Percentiles rank a stretch among this genome's conserved stretches.
These are phyloP conservation scores for Medicago ruthenica DNA, from an alignment of 306 rosid species.

Conservation along the genomic window DNA sequence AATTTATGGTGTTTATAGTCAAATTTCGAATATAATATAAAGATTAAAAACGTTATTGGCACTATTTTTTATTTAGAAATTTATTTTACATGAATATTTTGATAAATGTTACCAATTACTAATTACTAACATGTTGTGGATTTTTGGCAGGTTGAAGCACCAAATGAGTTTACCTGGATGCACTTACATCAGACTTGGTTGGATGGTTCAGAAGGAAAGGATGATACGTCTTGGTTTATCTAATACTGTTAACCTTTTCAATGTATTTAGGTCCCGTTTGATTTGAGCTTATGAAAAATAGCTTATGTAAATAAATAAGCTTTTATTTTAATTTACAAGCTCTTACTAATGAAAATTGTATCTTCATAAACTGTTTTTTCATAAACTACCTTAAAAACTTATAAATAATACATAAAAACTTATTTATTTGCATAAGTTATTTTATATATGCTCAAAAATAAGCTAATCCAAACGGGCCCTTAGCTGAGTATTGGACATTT, in stretches of 20 bases:
- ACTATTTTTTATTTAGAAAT: neutral
- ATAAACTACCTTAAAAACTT: too few species aligned
- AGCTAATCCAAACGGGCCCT: too few species aligned
- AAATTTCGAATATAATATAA: neutral
- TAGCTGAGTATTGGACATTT: neutral
- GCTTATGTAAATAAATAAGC: too few species aligned
- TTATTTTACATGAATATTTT: slow-evolving; percentile 2
- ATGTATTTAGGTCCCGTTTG: too few species aligned
- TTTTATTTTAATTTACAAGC: too few species aligned
- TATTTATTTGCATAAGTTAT: too few species aligned
- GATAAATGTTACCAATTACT: slow-evolving; percentile 20
- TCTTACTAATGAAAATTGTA: too few species aligned
- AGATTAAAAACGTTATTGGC: neutral
- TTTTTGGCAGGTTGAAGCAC: slow-evolving; percentile 55
- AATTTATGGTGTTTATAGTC: too few species aligned
- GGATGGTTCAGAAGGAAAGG: slow-evolving; percentile 52
- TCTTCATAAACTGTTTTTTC: too few species aligned
- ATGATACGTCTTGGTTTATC: slow-evolving; percentile 52
- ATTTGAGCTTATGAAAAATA: too few species aligned
- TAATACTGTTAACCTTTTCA: slow-evolving; percentile 3
- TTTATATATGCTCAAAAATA: too few species aligned
- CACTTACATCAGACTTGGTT: slow-evolving; percentile 81
- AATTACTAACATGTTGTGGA: slow-evolving; percentile 6
- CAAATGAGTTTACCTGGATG: slow-evolving; percentile 59
- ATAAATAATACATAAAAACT: too few species aligned